Evolutionary conservation across 306 rosid genomes (phyloP).

Genomic region (Acacia acuminata): DNA sequence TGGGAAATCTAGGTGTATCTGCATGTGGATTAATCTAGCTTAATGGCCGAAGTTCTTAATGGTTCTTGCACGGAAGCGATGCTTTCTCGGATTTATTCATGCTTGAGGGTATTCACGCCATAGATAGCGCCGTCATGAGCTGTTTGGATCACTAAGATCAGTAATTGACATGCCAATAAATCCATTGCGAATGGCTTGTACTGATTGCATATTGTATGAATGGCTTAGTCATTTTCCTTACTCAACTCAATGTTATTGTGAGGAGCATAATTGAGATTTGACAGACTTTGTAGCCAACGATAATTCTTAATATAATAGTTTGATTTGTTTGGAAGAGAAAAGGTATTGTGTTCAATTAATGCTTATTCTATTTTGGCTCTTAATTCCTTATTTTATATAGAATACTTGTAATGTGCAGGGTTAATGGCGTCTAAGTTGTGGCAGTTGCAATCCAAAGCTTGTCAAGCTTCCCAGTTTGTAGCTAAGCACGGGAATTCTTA

Average conservation of each 20-base stretch:
- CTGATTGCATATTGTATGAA: not conserved
- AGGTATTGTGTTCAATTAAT: not conserved
- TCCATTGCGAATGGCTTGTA: not conserved
- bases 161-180: not conserved
- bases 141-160: not conserved
- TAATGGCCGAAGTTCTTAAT: not conserved
- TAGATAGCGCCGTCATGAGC: not conserved
- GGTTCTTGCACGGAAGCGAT: not conserved
- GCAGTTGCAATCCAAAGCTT: conserved; percentile 76
- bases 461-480: conserved; percentile 73
- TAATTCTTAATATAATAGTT: not conserved
- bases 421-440: conserved; percentile 77
- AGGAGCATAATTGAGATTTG: not conserved
- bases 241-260: not conserved
- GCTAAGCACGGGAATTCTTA: conserved; percentile 64
- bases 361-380: not conserved
- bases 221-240: no score
- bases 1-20: not conserved
- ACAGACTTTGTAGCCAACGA: not conserved
- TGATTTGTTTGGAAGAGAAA: conserved; percentile 3
- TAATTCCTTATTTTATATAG: not conserved
- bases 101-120: not conserved
- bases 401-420: not conserved
- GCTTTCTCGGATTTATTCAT: not conserved
- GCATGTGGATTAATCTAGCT: not conserved